Evolutionary conservation across 1,139 yeast genomes (phyloP).

Genomic region (Geotrichum citri-aurantii): DNA sequence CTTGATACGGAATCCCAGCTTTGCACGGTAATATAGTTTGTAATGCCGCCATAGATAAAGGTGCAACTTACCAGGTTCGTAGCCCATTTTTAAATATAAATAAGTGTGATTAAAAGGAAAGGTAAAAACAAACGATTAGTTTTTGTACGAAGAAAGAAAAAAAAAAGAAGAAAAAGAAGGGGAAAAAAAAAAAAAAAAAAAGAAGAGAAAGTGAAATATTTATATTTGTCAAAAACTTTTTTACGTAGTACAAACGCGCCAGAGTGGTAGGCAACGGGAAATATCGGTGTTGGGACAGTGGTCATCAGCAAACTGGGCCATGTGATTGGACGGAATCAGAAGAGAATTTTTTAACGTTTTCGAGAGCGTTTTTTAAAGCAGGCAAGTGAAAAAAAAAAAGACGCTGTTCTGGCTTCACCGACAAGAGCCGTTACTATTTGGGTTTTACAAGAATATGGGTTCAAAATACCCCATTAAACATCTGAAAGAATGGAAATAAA

Average conservation of each 20-base stretch:
- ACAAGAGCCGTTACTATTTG: too few species aligned
- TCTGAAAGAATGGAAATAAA: too few species aligned
- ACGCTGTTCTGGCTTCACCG: too few species aligned
- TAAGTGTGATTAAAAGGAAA: background rate
- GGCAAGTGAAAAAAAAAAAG: background rate
- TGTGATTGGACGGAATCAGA: background rate
- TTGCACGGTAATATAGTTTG: too few species aligned
- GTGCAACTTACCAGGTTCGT: constrained; percentile 2
- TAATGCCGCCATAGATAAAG: too few species aligned
- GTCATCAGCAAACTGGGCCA: background rate
- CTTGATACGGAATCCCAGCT: too few species aligned
- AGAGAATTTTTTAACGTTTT: background rate
- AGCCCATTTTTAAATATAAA: background rate
- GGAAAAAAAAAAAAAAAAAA: background rate
- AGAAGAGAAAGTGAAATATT: constrained; percentile 1
- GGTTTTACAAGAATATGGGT: too few species aligned
- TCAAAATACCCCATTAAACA: too few species aligned
- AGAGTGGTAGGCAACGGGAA: background rate
- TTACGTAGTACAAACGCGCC: background rate
- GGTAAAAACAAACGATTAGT: background rate
- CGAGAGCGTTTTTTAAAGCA: background rate
- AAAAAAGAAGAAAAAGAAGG: background rate
- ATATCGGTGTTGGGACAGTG: background rate
- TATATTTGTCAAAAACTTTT: constrained; percentile 3
- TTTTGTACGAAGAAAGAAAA: background rate